Base-by-base conservation (phyloP, 75 land plant genomes). In the Adiantum capillusveneris region DNA sequence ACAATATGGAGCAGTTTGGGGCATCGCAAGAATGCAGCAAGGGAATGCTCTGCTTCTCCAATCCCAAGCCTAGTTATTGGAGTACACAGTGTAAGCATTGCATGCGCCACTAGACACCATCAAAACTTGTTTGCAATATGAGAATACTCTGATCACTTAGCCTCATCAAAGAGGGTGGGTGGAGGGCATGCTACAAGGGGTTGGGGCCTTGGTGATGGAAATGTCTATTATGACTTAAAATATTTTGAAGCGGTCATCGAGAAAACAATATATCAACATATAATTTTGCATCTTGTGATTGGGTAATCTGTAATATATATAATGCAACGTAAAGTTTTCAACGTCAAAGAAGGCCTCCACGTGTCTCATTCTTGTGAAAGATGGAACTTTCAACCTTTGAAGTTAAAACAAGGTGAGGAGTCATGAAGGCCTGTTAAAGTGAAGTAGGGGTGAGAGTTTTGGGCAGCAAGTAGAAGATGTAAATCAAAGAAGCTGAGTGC, bases 91-190 rank as follows among this genome's bases (percentile, higher is more conserved):
- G 48, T 81, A 42, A 88, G 97, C 57, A 95, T 90, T 14, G 84
- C 86, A 2, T 65, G 79, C 92, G 77, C 97, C 97, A 1, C 70
- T 92, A 21, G 97, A 92, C 52, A 92, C 98, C 18, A 76, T 93
- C 39, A 93, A 93, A 73, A 93, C 98, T 0, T 67, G 98, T 57
- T 44, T 93, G 63, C 98, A 93, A 61, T 95, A 88, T 44, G 79
- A 61, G 41, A 75, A 62, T 31, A 42, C 57, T 18, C 72, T 74
- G 1, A 3, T 21, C 50, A 84, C 89, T 7, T 31, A 81, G 62
- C 6, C 73, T 93, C 53, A 60, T 88, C 11, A 76, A 48, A 46
- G 98, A 93, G 63, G 94, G 94, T 11, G 98, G 98, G 0, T 93
- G 87, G 86, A 36, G 31, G 25, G 91, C 94, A 28, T 88, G 94